Percentiles rank a stretch among this genome's conserved stretches.
phyloP scores from a whole-genome alignment of 2,329 filamentous ascomycete genomes.

The Claviceps fusiformis region DNA sequence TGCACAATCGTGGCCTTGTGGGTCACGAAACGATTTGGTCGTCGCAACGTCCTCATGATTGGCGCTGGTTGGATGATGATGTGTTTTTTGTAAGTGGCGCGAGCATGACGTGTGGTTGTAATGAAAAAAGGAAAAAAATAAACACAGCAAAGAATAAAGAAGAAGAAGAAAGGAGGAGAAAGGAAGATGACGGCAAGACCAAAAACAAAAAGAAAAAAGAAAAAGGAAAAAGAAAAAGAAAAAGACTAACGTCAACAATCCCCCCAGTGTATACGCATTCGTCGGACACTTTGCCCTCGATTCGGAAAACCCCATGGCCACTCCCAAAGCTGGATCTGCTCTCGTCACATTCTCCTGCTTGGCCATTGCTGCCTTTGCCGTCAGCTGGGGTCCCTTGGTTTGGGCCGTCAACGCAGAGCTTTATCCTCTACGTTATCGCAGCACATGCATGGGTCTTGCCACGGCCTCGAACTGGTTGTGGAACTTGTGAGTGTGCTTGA shows the following conservation, averaged over 20 bases:
- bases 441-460: conserved; percentile 39
- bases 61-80: conserved; percentile 49
- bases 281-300: conserved; percentile 33
- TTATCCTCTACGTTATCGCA: conserved; percentile 45
- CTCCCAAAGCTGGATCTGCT: conserved; percentile 37
- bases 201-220: no score
- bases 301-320: conserved; percentile 26
- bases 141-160: no score
- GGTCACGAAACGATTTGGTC: conserved; percentile 51
- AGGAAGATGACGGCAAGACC: no score
- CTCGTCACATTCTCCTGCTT: conserved; percentile 58
- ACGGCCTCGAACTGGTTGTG: conserved; percentile 49
- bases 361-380: conserved; percentile 54
- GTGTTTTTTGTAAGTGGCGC: conserved; percentile 29
- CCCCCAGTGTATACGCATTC: conserved; percentile 33
- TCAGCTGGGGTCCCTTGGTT: conserved; percentile 56
- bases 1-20: conserved; percentile 53
- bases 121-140: no score
- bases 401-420: conserved; percentile 54
- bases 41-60: conserved; percentile 47
- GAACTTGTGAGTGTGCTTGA: conserved; percentile 46
- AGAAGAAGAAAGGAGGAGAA: no score
- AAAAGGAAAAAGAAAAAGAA: no score
- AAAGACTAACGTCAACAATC: not conserved
- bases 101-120: no score